These are phyloP conservation scores for Aspergillus novofumigatus DNA, from an alignment of 2,329 filamentous ascomycete genomes.

Conservation along the genomic window DNA sequence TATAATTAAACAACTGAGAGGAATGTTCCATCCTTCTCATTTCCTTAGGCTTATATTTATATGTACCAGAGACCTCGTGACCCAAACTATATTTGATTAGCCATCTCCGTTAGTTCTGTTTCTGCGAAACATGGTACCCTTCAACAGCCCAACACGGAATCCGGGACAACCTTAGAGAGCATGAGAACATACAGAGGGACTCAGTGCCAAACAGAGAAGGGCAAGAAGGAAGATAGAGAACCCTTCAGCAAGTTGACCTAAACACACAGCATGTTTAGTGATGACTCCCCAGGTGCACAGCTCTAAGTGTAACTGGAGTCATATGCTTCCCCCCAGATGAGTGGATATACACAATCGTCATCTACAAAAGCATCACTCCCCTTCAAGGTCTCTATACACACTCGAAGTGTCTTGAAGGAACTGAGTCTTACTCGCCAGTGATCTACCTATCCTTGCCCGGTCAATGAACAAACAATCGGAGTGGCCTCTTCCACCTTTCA, in stretches of 20 bases:
- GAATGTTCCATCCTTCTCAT: background rate
- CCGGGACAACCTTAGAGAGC: background rate
- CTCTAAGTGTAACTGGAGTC: slow-evolving; percentile 6
- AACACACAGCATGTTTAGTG: slow-evolving; percentile 2
- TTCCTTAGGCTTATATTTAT: background rate
- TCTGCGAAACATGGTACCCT: background rate
- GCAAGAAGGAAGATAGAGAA: background rate
- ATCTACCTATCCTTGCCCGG: background rate
- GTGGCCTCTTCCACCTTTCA: background rate
- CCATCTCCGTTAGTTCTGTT: background rate
- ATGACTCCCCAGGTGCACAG: slow-evolving; percentile 9
- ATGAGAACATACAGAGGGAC: background rate
- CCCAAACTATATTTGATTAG: background rate
- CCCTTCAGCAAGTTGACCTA: background rate
- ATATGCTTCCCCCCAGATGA: slow-evolving; percentile 10
- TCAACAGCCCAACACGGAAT: background rate
- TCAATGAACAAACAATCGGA: background rate
- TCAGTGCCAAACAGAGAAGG: background rate
- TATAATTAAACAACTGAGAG: background rate
- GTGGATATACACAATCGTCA: background rate
- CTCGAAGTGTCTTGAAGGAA: background rate
- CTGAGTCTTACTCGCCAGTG: background rate
- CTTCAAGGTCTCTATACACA: background rate
- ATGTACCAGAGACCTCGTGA: background rate
- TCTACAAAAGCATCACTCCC: background rate